phyloP scores from a whole-genome alignment of 129 eudicot species.

The Lactuca saligna region DNA sequence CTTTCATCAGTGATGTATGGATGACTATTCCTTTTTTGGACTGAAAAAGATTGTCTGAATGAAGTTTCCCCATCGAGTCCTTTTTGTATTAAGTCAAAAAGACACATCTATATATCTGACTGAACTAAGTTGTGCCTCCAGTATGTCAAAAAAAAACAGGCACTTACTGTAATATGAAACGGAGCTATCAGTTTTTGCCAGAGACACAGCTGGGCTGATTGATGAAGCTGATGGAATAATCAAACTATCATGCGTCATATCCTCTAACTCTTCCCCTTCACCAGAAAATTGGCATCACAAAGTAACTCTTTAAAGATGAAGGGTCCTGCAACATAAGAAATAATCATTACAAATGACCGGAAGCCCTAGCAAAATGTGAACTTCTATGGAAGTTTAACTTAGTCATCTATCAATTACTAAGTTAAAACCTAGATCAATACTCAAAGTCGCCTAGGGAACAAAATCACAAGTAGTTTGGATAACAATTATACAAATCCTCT shows the following conservation, averaged over 20 bases:
- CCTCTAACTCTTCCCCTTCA: constrained; percentile 25
- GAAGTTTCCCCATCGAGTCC: not conserved
- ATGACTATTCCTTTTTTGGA: not conserved
- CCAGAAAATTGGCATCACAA: constrained; percentile 25
- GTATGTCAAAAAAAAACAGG: not conserved
- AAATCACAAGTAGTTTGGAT: not conserved
- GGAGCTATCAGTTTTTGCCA: constrained; percentile 50
- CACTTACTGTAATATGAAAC: constrained; percentile 52
- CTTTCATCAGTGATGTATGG: too few species aligned
- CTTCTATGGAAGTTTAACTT: too few species aligned
- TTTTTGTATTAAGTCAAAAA: not conserved
- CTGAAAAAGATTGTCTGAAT: not conserved
- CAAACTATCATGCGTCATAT: constrained; percentile 33
- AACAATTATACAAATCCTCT: not conserved
- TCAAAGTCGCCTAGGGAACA: not conserved
- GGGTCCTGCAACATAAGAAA: constrained; percentile 17
- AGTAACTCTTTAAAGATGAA: constrained; percentile 8
- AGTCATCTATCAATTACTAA: not conserved
- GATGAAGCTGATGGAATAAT: constrained; percentile 32
- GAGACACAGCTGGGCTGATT: constrained; percentile 47
- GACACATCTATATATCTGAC: not conserved
- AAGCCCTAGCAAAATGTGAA: not conserved
- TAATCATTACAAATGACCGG: not conserved
- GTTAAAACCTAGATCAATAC: not conserved
- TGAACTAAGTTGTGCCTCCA: not conserved